phyloP scores from a whole-genome alignment of 768 basidiomycete species.

The Lyophyllum shimeji region DNA sequence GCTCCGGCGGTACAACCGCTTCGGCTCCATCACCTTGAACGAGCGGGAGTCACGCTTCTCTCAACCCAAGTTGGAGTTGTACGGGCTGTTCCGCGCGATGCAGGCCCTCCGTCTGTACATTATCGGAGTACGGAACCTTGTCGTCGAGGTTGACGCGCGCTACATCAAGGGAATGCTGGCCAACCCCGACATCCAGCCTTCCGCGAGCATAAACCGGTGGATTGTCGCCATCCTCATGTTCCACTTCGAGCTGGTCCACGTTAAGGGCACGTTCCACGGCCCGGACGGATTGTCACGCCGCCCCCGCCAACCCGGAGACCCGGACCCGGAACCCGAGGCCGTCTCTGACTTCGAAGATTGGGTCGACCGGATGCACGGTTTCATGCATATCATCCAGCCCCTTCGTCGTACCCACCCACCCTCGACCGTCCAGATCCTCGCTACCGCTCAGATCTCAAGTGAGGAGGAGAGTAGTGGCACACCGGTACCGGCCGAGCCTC shows the following conservation, averaged over 20 bases:
- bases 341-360: conserved; percentile 16
- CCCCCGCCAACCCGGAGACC: conserved; percentile 14
- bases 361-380: conserved; percentile 17
- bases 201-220: conserved; percentile 35
- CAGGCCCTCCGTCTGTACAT: conserved; percentile 18
- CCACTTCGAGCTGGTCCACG: conserved; percentile 25
- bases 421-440: background rate
- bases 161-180: conserved; percentile 35
- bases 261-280: conserved; percentile 13
- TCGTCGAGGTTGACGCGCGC: conserved; percentile 29
- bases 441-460: background rate
- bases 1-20: conserved; percentile 25
- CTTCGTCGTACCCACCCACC: background rate
- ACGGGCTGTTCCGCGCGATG: conserved; percentile 12
- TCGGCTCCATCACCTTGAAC: conserved; percentile 39
- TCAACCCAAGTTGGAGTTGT: conserved; percentile 31
- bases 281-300: conserved; percentile 32
- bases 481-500: background rate
- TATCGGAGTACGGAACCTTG: conserved; percentile 25
- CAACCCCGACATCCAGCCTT: conserved; percentile 33
- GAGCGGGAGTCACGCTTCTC: conserved; percentile 31
- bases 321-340: background rate
- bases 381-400: conserved; percentile 15
- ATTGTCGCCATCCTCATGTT: conserved; percentile 32
- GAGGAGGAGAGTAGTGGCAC: background rate